These are phyloP conservation scores for Rhynchosporium agropyri DNA, from an alignment of 2,329 filamentous ascomycete genomes.

Conservation along the genomic window DNA sequence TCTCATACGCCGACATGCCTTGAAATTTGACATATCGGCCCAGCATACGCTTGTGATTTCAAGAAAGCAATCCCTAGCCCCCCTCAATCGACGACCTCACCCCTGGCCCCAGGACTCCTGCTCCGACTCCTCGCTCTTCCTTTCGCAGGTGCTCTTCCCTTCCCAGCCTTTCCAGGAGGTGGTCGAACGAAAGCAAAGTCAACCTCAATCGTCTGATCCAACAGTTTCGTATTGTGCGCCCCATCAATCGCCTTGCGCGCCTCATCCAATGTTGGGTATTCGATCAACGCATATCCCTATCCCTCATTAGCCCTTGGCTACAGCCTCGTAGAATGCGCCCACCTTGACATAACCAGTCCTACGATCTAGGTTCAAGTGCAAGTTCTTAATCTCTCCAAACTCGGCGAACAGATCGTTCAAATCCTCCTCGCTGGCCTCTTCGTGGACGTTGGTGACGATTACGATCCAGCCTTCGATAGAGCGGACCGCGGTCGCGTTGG, in stretches of 20 bases:
- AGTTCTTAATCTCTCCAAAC: conserved; percentile 83
- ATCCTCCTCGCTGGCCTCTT: conserved; percentile 83
- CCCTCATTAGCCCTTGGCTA: conserved; percentile 1
- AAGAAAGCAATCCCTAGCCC: neutral
- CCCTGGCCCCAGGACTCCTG: conserved; percentile 39
- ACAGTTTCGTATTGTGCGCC: conserved; percentile 74
- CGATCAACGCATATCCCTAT: conserved; percentile 83
- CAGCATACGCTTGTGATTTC: conserved; percentile 12
- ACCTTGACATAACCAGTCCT: conserved; percentile 88
- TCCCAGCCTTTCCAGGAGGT: conserved; percentile 61
- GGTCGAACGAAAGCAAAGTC: conserved; percentile 87
- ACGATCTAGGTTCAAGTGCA: conserved; percentile 81
- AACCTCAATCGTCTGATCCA: conserved; percentile 79
- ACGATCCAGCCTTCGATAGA: conserved; percentile 91
- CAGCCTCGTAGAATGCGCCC: conserved; percentile 30
- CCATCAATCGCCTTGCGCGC: conserved; percentile 81
- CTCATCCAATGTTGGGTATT: conserved; percentile 78
- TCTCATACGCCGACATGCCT: conserved; percentile 35
- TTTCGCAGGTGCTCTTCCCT: conserved; percentile 41
- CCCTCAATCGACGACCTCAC: conserved; percentile 36
- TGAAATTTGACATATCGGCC: conserved; percentile 35
- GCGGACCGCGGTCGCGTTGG: conserved; percentile 77
- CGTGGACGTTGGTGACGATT: conserved; percentile 83
- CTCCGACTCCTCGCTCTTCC: conserved; percentile 42
- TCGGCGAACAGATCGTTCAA: conserved; percentile 81